phyloP scores from a whole-genome alignment of 139 green algal species.

The Chlorella sorokiniana region DNA sequence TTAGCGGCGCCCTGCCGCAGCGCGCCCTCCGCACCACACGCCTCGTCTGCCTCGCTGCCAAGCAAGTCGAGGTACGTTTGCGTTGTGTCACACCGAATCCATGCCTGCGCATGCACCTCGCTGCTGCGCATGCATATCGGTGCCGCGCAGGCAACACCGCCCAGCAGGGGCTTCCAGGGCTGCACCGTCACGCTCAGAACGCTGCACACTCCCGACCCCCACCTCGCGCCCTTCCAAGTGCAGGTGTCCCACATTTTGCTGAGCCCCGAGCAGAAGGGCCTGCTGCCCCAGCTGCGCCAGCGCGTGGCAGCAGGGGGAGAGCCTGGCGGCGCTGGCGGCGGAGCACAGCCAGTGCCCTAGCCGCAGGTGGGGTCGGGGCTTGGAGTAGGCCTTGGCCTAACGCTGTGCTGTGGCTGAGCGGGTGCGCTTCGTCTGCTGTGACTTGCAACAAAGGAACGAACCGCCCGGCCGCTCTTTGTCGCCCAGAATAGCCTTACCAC shows the following conservation, averaged over 20 bases:
- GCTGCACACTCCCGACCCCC: not conserved
- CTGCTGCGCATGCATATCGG: too few relatives aligned
- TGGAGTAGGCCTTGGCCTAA: not conserved
- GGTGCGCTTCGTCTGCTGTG: not conserved
- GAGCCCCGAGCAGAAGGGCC: not conserved
- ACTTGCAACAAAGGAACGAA: too few relatives aligned
- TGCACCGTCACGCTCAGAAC: too few relatives aligned
- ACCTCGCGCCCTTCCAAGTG: not conserved
- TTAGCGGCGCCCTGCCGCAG: too few relatives aligned
- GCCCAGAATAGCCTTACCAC: too few relatives aligned
- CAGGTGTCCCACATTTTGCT: constrained; percentile 24
- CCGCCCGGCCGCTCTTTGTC: not conserved
- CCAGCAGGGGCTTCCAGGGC: too few relatives aligned
- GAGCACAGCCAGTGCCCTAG: constrained; percentile 35
- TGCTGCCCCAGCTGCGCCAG: constrained; percentile 2
- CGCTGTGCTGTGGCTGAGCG: not conserved
- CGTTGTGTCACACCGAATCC: too few relatives aligned
- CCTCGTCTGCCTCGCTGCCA: not conserved
- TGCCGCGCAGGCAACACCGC: too few relatives aligned
- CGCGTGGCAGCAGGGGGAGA: not conserved
- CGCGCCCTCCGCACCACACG: not conserved
- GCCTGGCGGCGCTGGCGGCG: not conserved
- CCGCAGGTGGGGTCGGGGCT: not conserved
- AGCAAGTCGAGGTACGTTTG: constrained; percentile 24
- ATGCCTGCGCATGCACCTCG: too few relatives aligned